Evolutionary conservation across 192 early-diverging fungal genomes (phyloP).

Genomic region (Oehlia diaphana): DNA sequence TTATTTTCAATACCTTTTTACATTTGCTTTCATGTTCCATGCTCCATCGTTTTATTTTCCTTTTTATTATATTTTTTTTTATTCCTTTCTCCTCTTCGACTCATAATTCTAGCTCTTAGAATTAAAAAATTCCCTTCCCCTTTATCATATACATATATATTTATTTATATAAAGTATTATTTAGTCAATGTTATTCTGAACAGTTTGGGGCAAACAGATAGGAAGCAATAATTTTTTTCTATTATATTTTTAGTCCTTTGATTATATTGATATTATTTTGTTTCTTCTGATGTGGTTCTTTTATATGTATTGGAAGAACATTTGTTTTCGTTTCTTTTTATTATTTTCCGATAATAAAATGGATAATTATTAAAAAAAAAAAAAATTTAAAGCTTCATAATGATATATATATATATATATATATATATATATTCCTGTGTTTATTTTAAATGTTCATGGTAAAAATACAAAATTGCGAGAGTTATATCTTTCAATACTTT

Average conservation of each 20-base stretch:
- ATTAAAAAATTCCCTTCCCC: conserved; percentile 1
- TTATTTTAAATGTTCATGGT: background rate
- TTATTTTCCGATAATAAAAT: conserved; percentile 2
- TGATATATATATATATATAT: background rate
- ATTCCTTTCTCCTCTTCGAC: conserved; percentile 12
- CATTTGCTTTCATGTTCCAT: conserved; percentile 19
- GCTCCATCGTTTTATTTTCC: background rate
- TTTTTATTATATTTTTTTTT: background rate
- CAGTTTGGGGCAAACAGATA: background rate
- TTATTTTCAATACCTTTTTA: background rate
- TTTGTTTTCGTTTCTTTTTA: background rate
- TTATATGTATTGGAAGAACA: conserved; percentile 11
- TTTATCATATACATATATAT: conserved; percentile 10
- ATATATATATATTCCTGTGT: background rate
- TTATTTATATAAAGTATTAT: background rate
- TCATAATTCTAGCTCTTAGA: background rate
- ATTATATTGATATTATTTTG: conserved; percentile 10
- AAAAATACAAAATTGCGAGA: background rate
- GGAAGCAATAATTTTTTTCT: conserved; percentile 14
- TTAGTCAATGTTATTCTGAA: background rate
- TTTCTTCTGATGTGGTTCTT: conserved; percentile 2
- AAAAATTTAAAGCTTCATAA: too few species aligned
- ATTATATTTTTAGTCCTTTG: conserved; percentile 3
- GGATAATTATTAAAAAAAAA: conserved; percentile 1
- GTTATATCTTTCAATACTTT: too few species aligned